Percentiles rank a stretch among this genome's conserved stretches.
Conservation (phyloP, 2,329 filamentous ascomycete genomes). For the Davidsoniella eucalypti region DNA sequence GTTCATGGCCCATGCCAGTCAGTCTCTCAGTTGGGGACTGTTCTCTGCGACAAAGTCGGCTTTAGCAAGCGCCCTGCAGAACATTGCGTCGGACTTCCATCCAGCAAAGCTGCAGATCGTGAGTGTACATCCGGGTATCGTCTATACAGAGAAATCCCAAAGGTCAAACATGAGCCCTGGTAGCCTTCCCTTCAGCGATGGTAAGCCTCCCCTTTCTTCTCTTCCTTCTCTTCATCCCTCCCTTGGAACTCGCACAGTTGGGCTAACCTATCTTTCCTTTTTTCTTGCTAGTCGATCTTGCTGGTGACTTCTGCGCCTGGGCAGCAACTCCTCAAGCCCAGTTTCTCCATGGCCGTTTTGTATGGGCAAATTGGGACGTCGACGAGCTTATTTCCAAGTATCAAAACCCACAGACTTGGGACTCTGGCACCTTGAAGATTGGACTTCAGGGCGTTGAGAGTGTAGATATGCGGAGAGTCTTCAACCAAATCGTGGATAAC, state of each 20-base stretch:
- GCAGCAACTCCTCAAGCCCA: constrained; percentile 22
- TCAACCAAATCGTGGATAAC: constrained; percentile 3
- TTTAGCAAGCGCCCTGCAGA: constrained; percentile 22
- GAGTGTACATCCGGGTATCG: constrained; percentile 16
- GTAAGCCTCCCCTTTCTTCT: constrained; percentile 8
- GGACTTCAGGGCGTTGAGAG: constrained; percentile 5
- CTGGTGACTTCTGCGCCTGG: constrained; percentile 23
- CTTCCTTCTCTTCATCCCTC: background rate
- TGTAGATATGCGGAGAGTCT: constrained; percentile 5
- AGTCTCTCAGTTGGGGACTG: constrained; percentile 1
- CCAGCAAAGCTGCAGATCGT: constrained; percentile 17
- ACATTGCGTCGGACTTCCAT: constrained; percentile 22
- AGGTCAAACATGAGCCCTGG: constrained; percentile 15
- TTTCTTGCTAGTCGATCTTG: constrained; percentile 7
- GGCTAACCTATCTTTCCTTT: background rate
- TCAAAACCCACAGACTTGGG: background rate
- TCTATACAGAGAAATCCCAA: constrained; percentile 18
- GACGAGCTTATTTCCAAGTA: constrained; percentile 13
- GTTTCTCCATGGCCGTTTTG: constrained; percentile 24
- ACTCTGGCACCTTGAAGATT: constrained; percentile 5
- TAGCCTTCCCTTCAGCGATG: constrained; percentile 17
- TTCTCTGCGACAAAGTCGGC: constrained; percentile 22
- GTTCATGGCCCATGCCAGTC: constrained; percentile 6
- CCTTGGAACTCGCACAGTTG: background rate
- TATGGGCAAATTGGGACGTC: constrained; percentile 27